These are phyloP conservation scores for Juncus effusus DNA, from an alignment of 176 grass and related monocot genomes.

Conservation along the genomic window DNA sequence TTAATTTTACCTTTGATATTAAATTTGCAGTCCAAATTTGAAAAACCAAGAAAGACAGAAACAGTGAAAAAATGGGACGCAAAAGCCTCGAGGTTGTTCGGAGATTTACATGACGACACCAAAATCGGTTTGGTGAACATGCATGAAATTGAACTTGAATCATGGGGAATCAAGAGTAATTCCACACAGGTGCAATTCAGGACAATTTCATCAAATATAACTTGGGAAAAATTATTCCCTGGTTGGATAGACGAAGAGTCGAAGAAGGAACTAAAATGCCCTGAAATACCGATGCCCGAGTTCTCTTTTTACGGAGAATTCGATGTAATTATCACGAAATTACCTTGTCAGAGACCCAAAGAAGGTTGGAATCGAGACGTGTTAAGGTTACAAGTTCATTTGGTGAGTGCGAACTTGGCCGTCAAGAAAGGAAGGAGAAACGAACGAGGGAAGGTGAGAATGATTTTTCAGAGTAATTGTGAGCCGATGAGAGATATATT, in stretches of 20 bases:
- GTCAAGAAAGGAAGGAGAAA: constrained; percentile 32
- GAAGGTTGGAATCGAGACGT: constrained; percentile 57
- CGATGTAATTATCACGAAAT: constrained; percentile 52
- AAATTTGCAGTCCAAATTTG: constrained; percentile 3
- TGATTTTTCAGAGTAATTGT: constrained; percentile 56
- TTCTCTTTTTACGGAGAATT: constrained; percentile 8
- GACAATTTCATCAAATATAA: too few species aligned
- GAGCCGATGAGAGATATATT: constrained; percentile 87
- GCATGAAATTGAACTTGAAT: constrained; percentile 27
- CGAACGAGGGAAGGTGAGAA: constrained; percentile 30
- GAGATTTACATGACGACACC: constrained; percentile 32
- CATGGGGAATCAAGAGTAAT: constrained; percentile 44
- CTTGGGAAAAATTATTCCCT: too few species aligned
- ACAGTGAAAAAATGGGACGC: constrained; percentile 37
- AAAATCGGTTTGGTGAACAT: constrained; percentile 67
- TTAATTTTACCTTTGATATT: too few species aligned
- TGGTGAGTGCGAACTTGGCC: constrained; percentile 45
- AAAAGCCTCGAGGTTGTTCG: constrained; percentile 42
- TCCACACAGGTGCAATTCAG: too few species aligned
- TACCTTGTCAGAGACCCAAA: constrained; percentile 46
- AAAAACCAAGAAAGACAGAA: constrained; percentile 31
- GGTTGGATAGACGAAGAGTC: constrained; percentile 10
- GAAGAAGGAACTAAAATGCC: constrained; percentile 37
- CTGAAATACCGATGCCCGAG: too few species aligned
- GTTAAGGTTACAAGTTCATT: constrained; percentile 66